phyloP scores from a whole-genome alignment of 2,329 filamentous ascomycete species.

The Sclerotinia glacialis region DNA sequence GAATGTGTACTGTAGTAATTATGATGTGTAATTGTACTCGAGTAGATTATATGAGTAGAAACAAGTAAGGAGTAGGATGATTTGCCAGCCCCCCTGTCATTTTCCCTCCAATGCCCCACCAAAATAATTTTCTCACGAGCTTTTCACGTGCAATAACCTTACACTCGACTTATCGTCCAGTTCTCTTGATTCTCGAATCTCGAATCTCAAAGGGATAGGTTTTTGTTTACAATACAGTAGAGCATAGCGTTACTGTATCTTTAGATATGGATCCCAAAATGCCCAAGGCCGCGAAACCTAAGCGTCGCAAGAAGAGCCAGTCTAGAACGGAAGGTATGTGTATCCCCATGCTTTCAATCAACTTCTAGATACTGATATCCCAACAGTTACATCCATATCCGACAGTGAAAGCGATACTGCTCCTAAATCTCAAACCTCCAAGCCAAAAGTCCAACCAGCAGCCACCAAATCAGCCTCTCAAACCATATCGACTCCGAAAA shows the following conservation, averaged over 20 bases:
- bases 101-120: not conserved
- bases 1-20: no score
- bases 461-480: not conserved
- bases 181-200: not conserved
- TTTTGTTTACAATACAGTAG: not conserved
- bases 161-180: not conserved
- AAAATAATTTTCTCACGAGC: slow-evolving; percentile 17
- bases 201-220: not conserved
- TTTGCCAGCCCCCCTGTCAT: not conserved
- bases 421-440: not conserved
- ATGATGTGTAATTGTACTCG: no score
- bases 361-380: not conserved
- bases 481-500: not conserved
- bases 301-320: slow-evolving; percentile 23
- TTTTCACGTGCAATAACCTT: slow-evolving; percentile 12
- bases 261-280: slow-evolving; percentile 17
- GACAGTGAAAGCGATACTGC: slow-evolving; percentile 19
- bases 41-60: no score
- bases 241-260: not conserved
- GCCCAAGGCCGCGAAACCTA: slow-evolving; percentile 12
- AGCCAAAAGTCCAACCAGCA: not conserved
- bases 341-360: not conserved
- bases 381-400: slow-evolving; percentile 10
- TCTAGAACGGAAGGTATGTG: slow-evolving; percentile 22
- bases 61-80: not conserved